Evolutionary conservation across 305 asterid genomes (phyloP).

Genomic region (Coffea humblotiana): DNA sequence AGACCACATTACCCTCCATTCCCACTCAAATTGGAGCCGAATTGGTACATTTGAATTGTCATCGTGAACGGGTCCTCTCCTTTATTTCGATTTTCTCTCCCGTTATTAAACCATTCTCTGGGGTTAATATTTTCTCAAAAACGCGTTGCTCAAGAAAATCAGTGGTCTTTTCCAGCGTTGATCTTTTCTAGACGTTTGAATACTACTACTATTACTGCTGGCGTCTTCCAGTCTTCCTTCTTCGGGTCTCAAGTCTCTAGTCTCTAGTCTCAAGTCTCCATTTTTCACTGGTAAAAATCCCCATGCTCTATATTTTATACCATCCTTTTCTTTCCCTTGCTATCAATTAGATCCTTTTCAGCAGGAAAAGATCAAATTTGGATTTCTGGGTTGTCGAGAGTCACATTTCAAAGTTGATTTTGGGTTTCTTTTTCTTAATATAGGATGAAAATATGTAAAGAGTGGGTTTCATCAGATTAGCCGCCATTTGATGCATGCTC

Average conservation of each 20-base stretch:
- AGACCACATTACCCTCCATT: neutral
- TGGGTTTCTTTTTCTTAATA: neutral
- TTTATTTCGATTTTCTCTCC: neutral
- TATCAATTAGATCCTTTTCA: neutral
- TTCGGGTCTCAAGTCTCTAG: conserved; percentile 22
- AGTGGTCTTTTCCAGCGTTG: conserved; percentile 12
- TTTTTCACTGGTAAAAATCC: conserved; percentile 1
- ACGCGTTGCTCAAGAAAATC: conserved; percentile 49
- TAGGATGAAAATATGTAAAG: neutral
- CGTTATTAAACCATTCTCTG: neutral
- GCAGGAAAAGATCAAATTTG: conserved; percentile 6
- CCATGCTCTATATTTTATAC: conserved; percentile 1
- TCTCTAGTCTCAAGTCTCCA: conserved; percentile 19
- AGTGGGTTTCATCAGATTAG: conserved; percentile 13
- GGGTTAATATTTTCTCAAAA: neutral
- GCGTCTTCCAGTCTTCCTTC: conserved; percentile 11
- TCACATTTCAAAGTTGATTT: conserved; percentile 7
- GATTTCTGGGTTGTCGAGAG: conserved; percentile 15
- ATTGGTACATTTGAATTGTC: neutral
- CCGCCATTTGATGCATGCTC: conserved; percentile 6
- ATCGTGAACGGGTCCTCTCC: neutral
- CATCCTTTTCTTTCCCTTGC: neutral
- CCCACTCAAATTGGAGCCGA: neutral
- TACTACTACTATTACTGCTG: no score
- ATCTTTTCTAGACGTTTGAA: neutral